Base-by-base conservation (phyloP, 2,329 filamentous ascomycete genomes). In the Xylaria arbuscula region DNA sequence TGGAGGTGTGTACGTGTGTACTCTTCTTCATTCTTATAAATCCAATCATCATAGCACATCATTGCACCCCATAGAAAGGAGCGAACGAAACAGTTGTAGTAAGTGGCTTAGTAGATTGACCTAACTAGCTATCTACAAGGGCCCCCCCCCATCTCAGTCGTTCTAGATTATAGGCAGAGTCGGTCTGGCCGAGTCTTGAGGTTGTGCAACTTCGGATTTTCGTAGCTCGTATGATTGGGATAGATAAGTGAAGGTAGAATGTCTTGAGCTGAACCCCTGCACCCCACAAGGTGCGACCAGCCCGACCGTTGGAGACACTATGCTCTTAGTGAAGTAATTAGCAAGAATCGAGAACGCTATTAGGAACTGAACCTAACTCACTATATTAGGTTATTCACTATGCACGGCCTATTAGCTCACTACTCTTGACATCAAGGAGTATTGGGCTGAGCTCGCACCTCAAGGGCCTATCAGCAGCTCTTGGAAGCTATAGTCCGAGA, bases 181-280 rank as follows among this genome's bases (percentile, higher is more conserved):
- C 36, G 54, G 54, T 11, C 36, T 28, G 22, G 11, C 54, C 54
- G 54, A 28, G 13, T 10, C 11, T 15, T 10, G 15, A 42, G 38
- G 2, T 6, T n/a, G 3, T 45, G 13, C 51, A 55, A 17, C 32
- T 9, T 9, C n/a, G 17, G 2, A 2, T 3, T 22, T 17, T 50
- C n/a, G n/a, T 1, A 24, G 8, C 50, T 24, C 10, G 36, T 15
- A 47, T 34, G 47, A n/a, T 8, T 24, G 17, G 28, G 4, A 28
- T 50, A 24, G 28, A 28, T 28, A 28, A 28, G 28, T 28, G 5
- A 3, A 28, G 28, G 5, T 24, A n/a, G 19, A 8, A 47, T 48
- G 15, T 64, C 6, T 55, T 22, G 19, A 9, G 63, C 63, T 60
- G 56, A 50, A 17, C 15, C 40, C 40, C n/a, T 36, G 19, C 47